Evolutionary conservation across 2,329 filamentous ascomycete genomes (phyloP).

Genomic region (Triangularia verruculosa): DNA sequence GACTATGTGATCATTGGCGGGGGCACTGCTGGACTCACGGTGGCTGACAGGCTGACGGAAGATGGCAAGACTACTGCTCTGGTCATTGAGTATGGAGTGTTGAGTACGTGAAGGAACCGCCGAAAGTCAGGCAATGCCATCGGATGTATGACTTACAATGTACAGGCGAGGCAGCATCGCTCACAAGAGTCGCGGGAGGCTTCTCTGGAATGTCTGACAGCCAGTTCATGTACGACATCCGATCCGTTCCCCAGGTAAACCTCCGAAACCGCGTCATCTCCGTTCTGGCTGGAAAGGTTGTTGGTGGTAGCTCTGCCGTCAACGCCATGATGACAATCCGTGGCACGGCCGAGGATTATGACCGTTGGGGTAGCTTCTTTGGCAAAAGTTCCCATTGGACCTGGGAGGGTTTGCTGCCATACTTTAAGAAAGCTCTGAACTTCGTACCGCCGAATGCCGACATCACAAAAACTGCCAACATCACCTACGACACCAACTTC

Average conservation of each 20-base stretch:
- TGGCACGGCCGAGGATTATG: conserved; percentile 22
- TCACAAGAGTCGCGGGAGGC: conserved; percentile 23
- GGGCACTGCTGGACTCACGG: conserved; percentile 25
- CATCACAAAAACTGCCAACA: conserved; percentile 17
- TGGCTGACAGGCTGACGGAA: conserved; percentile 25
- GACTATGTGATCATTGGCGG: conserved; percentile 28
- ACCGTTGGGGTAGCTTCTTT: conserved; percentile 26
- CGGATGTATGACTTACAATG: not conserved
- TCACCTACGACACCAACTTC: conserved; percentile 28
- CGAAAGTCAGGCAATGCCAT: not conserved
- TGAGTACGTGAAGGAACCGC: conserved; percentile 8
- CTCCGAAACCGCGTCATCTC: conserved; percentile 27
- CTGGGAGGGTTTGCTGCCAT: conserved; percentile 25
- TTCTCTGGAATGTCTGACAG: conserved; percentile 23
- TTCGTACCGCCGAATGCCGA: conserved; percentile 22
- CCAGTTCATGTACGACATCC: conserved; percentile 28
- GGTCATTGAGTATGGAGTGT: conserved; percentile 28
- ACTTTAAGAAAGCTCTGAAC: conserved; percentile 24
- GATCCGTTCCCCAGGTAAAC: conserved; percentile 31
- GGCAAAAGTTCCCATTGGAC: conserved; percentile 25
- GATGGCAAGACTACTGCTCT: conserved; percentile 25
- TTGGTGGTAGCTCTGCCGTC: conserved; percentile 34
- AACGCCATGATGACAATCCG: conserved; percentile 29
- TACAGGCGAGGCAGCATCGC: conserved; percentile 24
- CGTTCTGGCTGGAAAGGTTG: conserved; percentile 29